These are phyloP conservation scores for Ormosia emarginata DNA, from an alignment of 306 rosid genomes.

Conservation along the genomic window DNA sequence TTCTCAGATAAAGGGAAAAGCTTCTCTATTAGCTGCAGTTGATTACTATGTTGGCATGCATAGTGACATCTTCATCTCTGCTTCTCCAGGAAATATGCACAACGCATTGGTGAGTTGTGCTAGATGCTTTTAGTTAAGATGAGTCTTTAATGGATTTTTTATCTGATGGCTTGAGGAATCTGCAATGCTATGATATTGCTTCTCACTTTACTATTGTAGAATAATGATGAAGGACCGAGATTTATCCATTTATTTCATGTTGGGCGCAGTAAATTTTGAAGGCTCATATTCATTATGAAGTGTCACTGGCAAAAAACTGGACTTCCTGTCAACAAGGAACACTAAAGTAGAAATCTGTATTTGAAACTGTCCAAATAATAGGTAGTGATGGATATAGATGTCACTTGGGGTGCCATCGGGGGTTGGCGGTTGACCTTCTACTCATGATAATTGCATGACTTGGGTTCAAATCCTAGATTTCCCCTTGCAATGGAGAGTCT, in stretches of 20 bases:
- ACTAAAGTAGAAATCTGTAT: background rate
- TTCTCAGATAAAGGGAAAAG: constrained; percentile 77
- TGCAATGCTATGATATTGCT: background rate
- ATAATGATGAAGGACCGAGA: background rate
- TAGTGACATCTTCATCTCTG: constrained; percentile 88
- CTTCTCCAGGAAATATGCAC: constrained; percentile 99
- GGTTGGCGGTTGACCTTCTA: too few species aligned
- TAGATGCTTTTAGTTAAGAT: background rate
- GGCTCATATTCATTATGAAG: background rate
- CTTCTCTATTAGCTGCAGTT: constrained; percentile 90
- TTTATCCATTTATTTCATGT: constrained; percentile 3
- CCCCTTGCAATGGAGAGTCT: too few species aligned
- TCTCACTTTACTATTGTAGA: background rate
- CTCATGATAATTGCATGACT: too few species aligned
- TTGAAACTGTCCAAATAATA: background rate
- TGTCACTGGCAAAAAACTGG: background rate
- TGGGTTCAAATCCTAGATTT: too few species aligned
- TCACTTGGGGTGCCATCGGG: background rate
- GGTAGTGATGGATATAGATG: background rate
- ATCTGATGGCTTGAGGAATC: background rate
- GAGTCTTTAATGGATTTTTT: constrained; percentile 11
- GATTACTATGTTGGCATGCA: constrained; percentile 93
- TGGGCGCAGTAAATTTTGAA: background rate
- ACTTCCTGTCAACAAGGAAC: background rate
- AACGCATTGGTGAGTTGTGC: constrained; percentile 83